Evolutionary conservation across 2,329 filamentous ascomycete genomes (phyloP).

Genomic region (Aspergillus sp.): DNA sequence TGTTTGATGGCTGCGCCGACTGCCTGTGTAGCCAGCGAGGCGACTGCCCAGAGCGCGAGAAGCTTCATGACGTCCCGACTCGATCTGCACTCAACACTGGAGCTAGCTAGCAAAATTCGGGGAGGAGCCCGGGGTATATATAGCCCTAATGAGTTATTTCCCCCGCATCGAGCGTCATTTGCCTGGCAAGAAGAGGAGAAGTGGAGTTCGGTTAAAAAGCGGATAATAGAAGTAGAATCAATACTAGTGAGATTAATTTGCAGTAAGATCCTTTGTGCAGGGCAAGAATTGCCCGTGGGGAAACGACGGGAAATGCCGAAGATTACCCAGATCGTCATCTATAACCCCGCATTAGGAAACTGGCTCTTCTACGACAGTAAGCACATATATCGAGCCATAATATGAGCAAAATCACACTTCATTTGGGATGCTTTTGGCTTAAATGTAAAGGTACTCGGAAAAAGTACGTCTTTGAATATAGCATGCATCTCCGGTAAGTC

Average conservation of each 20-base stretch:
- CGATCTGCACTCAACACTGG: not conserved
- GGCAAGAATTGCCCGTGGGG: not conserved
- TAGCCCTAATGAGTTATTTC: not conserved
- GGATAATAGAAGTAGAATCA: not conserved
- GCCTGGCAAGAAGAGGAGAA: not conserved
- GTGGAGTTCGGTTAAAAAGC: not conserved
- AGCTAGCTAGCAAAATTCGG: no score
- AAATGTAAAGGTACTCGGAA: not conserved
- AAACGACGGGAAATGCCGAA: no score
- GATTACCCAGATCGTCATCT: no score
- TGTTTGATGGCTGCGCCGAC: constrained; percentile 45
- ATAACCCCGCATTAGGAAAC: no score
- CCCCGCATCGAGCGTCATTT: not conserved
- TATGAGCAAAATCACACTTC: no score
- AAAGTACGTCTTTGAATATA: not conserved
- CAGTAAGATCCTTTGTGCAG: not conserved
- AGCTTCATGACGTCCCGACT: constrained; percentile 31
- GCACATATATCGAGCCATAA: no score
- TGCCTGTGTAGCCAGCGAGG: constrained; percentile 39
- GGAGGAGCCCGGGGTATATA: not conserved
- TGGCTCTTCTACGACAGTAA: no score
- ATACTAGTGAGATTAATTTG: not conserved
- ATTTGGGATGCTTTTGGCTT: no score
- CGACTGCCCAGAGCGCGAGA: constrained; percentile 22
- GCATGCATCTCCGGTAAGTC: constrained; percentile 2